These are phyloP conservation scores for Apostasia shenzhenica DNA, from an alignment of 106 monocot genomes.

Conservation along the genomic window DNA sequence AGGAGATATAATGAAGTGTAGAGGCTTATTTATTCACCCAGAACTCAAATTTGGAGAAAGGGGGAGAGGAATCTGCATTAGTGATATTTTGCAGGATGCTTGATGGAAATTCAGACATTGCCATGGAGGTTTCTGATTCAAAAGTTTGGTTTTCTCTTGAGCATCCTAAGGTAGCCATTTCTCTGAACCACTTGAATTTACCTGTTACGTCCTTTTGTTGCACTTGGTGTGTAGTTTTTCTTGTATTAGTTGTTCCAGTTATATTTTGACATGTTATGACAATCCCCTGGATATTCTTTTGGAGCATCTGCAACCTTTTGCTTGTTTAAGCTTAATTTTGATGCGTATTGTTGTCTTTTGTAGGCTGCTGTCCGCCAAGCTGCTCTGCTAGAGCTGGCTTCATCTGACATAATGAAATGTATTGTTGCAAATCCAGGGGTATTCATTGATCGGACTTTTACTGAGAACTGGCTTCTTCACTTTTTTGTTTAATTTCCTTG, in stretches of 20 bases:
- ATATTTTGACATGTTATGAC: not conserved
- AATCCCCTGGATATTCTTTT: not conserved
- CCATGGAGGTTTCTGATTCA: conserved; percentile 40
- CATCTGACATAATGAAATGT: conserved; percentile 37
- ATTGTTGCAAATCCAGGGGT: conserved; percentile 37
- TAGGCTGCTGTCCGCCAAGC: conserved; percentile 66
- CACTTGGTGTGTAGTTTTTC: not conserved
- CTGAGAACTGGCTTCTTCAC: not conserved
- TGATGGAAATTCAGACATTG: conserved; percentile 34
- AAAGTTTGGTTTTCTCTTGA: conserved; percentile 80
- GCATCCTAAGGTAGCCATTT: conserved; percentile 67
- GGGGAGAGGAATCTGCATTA: conserved; percentile 33
- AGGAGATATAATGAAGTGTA: not conserved
- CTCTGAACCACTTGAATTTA: too few species aligned
- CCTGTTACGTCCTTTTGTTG: not conserved
- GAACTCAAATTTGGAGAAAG: conserved; percentile 34
- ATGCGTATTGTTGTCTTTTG: conserved; percentile 2
- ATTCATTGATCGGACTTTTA: not conserved
- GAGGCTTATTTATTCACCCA: conserved; percentile 13
- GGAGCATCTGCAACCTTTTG: not conserved
- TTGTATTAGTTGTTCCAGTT: not conserved
- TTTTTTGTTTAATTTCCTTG: not conserved
- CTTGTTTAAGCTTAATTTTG: not conserved
- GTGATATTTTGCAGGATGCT: conserved; percentile 36
- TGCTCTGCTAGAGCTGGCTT: conserved; percentile 46